phyloP scores from a whole-genome alignment of 2,329 filamentous ascomycete species.

The Diaporthe amygdali region DNA sequence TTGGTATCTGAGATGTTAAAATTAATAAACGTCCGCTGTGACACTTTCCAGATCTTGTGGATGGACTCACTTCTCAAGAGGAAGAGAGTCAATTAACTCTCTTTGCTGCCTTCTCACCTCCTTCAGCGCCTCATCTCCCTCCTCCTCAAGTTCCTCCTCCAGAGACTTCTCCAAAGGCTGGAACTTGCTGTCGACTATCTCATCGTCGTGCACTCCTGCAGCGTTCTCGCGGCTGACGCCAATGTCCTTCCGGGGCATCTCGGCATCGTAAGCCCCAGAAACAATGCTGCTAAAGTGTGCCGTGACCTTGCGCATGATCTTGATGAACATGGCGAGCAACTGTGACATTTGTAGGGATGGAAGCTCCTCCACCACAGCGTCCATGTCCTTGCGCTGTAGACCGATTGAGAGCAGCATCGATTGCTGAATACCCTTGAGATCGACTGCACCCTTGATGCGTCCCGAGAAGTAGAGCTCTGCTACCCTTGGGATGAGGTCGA shows the following conservation, averaged over 20 bases:
- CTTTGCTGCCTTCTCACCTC: conserved; percentile 80
- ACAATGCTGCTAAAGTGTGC: conserved; percentile 78
- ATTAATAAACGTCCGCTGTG: background rate
- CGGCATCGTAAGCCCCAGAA: conserved; percentile 72
- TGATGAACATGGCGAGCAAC: conserved; percentile 95
- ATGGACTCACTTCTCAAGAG: conserved; percentile 76
- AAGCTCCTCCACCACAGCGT: conserved; percentile 80
- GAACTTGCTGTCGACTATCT: conserved; percentile 69
- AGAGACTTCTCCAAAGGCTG: conserved; percentile 73
- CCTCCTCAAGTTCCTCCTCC: conserved; percentile 84
- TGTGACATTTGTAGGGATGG: conserved; percentile 72
- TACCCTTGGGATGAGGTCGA: conserved; percentile 87
- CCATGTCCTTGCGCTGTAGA: conserved; percentile 86
- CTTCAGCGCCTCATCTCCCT: conserved; percentile 75
- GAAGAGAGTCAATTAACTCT: conserved; percentile 87
- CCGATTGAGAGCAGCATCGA: conserved; percentile 89
- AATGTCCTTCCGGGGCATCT: conserved; percentile 64
- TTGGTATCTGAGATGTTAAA: conserved; percentile 58
- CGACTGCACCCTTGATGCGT: conserved; percentile 69
- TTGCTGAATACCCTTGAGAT: conserved; percentile 81
- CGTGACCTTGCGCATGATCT: conserved; percentile 88
- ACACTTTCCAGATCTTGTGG: background rate
- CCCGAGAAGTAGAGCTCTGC: conserved; percentile 86
- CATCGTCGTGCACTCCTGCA: conserved; percentile 71
- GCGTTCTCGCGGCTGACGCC: conserved; percentile 66